Evolutionary conservation across 768 basidiomycete species (phyloP), one percentile per base, ranked within the genome.

Genomic region (Tephrocybe sp.): DNA sequence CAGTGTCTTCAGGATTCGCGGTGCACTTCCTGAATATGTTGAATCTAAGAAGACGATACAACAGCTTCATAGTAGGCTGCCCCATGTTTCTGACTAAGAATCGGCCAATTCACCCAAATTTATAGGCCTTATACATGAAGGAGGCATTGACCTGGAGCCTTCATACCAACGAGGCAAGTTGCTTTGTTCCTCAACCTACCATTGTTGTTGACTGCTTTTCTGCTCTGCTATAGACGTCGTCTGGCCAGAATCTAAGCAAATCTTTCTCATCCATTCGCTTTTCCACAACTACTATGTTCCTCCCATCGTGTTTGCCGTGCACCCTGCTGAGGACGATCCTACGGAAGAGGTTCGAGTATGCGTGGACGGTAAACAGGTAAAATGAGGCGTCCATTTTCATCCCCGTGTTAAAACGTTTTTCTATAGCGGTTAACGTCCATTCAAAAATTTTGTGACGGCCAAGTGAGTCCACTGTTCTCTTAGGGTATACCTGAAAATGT

Each of bases 281-380:
- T 83, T 87, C 58, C 82, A 82, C 32, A 88, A 90, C 61, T 89
- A 80, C 57, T 90, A 84, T 49, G 78, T 92, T 8, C 90, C 90
- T 0, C 86, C 89, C 0, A 74, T 92, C 19, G 84, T 92, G 9
- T 91, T 92, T 54, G 86, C 86, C 41, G 72, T 82, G 14, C 62
- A 70, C 36, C 69, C 34, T 20, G 47, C 22, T 31, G 56, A 68
- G 32, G 70, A 76, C 42, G 75, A 79, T 1, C 83, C 87, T 22
- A 83, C 79, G 2, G 70, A 74, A 3, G 79, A 81, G 56, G 67
- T 71, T 4, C 73, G 84, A 49, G 71, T 82, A 5, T 90, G 88
- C 50, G 87, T 90, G 2, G 90, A 92, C 58, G 90, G 90, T 5
- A 92, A 92, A 60, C 90, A 92, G 78, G 88, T 70, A 0, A 72